Base-by-base conservation (phyloP, 768 basidiomycete genomes). In the Leccinum sublutescens region DNA sequence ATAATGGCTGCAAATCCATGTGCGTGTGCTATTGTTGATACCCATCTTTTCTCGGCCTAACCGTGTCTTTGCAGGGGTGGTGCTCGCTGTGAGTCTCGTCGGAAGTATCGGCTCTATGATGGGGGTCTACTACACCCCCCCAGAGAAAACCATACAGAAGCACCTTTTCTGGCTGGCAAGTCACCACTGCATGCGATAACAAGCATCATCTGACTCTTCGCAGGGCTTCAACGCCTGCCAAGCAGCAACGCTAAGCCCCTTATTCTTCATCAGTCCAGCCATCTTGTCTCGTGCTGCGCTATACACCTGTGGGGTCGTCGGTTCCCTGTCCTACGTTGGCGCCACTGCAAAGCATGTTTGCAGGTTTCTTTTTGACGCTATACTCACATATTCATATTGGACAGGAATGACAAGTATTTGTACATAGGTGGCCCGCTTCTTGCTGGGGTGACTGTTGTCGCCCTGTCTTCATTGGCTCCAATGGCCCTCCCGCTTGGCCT, bases 181-280 rank as follows among this genome's bases (percentile, higher is more conserved):
- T 77, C 56, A 19, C 27, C 11, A 45, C 43, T 0, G 2, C 19
- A 12, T 59, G 10, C 43, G 19, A 23, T 33, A 1, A 31, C 11
- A 12, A 34, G 27, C 48, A 40, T 11, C 38, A 21, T 33, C 56
- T 65, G 34, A 67, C 45, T 56, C 50, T 36, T 23, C 15, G 6
- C 4, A 91, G 89, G 86, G 85, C 4, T 95, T 96, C 75, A 91
- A 94, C 62, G 86, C 81, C 4, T 91, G 85, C 71, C 93, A 95
- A 76, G 91, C 91, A 7, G 88, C 91, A 7, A 91, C 90, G 2
- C 78, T 96, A 45, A 89, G 88, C 62, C 93, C 93, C 3, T 71
- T 96, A n/a, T 93, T 93, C 77, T 94, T 95, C 81, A 73, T 94
- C 50, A 87, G 80, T 67, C 93, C 93, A 3, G 91, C 90, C 12